phyloP scores from a whole-genome alignment of 768 basidiomycete species.

The Leucosporidium creatinivorum region DNA sequence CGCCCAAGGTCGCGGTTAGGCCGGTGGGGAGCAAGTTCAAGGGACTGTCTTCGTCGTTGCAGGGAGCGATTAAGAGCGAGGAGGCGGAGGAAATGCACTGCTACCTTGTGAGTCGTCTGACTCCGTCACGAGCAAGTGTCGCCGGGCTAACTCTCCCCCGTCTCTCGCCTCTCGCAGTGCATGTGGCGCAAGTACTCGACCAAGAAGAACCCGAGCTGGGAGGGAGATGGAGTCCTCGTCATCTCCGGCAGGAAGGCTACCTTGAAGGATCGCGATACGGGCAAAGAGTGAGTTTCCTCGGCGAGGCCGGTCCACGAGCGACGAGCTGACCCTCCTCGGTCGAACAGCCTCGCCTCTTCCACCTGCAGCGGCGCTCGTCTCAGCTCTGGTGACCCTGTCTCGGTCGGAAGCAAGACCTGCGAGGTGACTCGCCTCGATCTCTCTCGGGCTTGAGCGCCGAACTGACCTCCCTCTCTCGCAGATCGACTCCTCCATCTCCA shows the following conservation, averaged over 20 bases:
- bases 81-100: not conserved
- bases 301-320: not conserved
- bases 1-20: too few species aligned
- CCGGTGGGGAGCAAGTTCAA: too few species aligned
- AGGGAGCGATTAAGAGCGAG: not conserved
- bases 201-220: conserved; percentile 81
- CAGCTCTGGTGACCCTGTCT: conserved; percentile 30
- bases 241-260: conserved; percentile 29
- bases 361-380: not conserved
- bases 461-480: not conserved
- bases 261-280: conserved; percentile 30
- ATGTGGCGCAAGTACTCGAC: conserved; percentile 56
- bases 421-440: conserved; percentile 2
- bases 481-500: not conserved
- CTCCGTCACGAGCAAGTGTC: not conserved
- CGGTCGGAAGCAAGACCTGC: conserved; percentile 37
- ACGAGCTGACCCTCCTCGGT: not conserved
- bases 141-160: not conserved
- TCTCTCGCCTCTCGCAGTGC: not conserved
- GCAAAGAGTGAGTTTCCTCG: conserved; percentile 28
- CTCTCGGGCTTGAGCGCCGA: not conserved
- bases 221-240: conserved; percentile 47
- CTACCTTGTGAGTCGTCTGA: not conserved
- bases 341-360: not conserved
- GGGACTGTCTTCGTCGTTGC: too few species aligned